Conservation (phyloP, 306 rosid species). For the Cucumis hystrix region DNA sequence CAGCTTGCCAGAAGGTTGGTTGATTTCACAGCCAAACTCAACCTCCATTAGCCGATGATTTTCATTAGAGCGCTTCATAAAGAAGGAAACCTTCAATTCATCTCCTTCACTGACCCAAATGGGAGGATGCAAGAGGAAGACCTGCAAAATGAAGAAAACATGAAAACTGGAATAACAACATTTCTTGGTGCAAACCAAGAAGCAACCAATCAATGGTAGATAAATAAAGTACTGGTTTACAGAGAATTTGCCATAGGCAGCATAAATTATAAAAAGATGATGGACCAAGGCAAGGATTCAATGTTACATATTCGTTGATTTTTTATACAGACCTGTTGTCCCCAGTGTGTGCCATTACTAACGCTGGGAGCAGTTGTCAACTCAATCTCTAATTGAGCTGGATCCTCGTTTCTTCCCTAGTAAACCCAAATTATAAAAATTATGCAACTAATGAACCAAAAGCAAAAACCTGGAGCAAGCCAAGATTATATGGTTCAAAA, state of each 20-base stretch:
- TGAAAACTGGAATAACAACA: not conserved
- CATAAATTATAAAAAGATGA: not conserved
- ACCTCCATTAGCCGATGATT: slow-evolving; percentile 94
- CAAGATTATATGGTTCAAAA: not conserved
- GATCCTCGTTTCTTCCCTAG: slow-evolving; percentile 89
- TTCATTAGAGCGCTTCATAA: slow-evolving; percentile 75
- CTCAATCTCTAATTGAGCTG: slow-evolving; percentile 61
- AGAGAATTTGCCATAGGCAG: not conserved
- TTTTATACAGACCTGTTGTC: slow-evolving; percentile 65
- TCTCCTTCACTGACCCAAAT: slow-evolving; percentile 50
- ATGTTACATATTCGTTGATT: not conserved
- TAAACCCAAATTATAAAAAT: slow-evolving; percentile 10
- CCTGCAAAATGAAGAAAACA: slow-evolving; percentile 29
- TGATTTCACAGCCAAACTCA: slow-evolving; percentile 66
- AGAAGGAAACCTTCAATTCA: slow-evolving; percentile 46
- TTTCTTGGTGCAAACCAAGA: not conserved
- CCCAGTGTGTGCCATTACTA: slow-evolving; percentile 74
- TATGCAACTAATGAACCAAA: not conserved
- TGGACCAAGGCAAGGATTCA: not conserved
- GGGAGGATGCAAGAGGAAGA: slow-evolving; percentile 68
- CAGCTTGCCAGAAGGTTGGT: slow-evolving; percentile 39
- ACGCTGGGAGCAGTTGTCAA: slow-evolving; percentile 84
- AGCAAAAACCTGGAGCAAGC: slow-evolving; percentile 1
- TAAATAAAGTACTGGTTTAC: not conserved
- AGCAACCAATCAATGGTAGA: not conserved